These are phyloP conservation scores for Oryza brachyantha DNA, from an alignment of 176 grass and related monocot species.

Conservation along the genomic window DNA sequence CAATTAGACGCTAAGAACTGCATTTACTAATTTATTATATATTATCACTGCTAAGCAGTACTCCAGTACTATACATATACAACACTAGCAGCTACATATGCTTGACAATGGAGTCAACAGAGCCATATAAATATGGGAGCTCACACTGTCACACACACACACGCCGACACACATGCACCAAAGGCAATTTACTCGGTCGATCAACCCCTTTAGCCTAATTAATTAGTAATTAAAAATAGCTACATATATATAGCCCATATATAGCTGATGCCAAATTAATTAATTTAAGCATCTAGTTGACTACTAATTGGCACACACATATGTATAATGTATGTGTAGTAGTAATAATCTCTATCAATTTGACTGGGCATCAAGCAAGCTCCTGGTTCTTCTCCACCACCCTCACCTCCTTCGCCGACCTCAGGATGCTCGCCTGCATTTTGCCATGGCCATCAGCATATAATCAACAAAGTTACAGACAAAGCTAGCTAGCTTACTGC, in stretches of 20 bases:
- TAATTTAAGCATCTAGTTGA: conserved; percentile 32
- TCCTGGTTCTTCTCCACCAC: conserved; percentile 99
- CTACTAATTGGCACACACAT: neutral
- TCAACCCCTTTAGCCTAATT: conserved; percentile 25
- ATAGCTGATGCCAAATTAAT: conserved; percentile 44
- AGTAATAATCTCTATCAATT: conserved; percentile 6
- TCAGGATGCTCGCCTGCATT: conserved; percentile 61
- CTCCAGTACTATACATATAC: conserved; percentile 1
- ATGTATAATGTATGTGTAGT: neutral
- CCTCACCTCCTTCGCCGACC: conserved; percentile 79
- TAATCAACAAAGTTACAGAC: neutral
- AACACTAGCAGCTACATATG: conserved; percentile 25
- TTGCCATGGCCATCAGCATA: neutral
- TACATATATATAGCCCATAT: conserved; percentile 9
- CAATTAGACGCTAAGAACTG: conserved; percentile 34
- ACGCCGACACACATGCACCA: conserved; percentile 22
- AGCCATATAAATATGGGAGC: conserved; percentile 33
- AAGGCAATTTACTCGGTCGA: conserved; percentile 26
- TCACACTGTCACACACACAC: conserved; percentile 32
- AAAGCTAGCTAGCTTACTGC: no score
- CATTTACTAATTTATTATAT: conserved; percentile 2
- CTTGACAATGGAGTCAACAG: conserved; percentile 48
- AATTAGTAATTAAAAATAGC: conserved; percentile 30
- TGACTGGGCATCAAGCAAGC: conserved; percentile 57
- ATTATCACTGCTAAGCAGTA: neutral